Conservation (phyloP, 257 asterid genomes). For the Petrea volubilis region DNA sequence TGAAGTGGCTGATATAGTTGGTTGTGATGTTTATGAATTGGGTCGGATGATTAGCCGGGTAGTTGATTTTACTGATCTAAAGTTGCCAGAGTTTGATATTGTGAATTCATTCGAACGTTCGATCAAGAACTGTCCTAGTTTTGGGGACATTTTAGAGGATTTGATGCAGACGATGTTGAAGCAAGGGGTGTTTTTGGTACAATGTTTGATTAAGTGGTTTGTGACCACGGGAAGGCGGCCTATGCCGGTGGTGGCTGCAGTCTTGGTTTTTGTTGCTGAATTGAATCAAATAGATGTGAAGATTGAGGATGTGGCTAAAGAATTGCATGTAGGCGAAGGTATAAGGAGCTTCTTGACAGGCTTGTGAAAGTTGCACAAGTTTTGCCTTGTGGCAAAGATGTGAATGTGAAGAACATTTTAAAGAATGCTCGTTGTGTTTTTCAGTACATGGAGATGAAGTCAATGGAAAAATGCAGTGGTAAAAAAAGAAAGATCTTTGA, state of each 20-base stretch:
- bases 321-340: conserved; percentile 64
- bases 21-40: conserved; percentile 58
- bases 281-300: conserved; percentile 52
- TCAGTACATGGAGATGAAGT: conserved; percentile 82
- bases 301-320: conserved; percentile 58
- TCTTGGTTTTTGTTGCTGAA: conserved; percentile 64
- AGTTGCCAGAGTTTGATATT: conserved; percentile 70
- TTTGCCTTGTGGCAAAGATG: conserved; percentile 90
- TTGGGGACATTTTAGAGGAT: conserved; percentile 40
- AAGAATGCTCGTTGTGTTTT: conserved; percentile 72
- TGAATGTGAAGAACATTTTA: conserved; percentile 61
- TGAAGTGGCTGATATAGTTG: conserved; percentile 49
- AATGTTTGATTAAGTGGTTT: conserved; percentile 88
- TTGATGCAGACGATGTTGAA: conserved; percentile 46
- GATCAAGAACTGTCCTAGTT: conserved; percentile 37
- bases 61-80: conserved; percentile 52
- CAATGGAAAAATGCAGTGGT: conserved; percentile 35
- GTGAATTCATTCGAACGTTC: conserved; percentile 50
- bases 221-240: conserved; percentile 82
- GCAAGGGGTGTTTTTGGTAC: conserved; percentile 80
- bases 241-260: conserved; percentile 79
- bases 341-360: conserved; percentile 68
- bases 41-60: conserved; percentile 75
- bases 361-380: conserved; percentile 68
- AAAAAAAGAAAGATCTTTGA: conserved; percentile 30